These are phyloP conservation scores for Mycena albidolilacea DNA, from an alignment of 768 basidiomycete genomes.

Conservation along the genomic window DNA sequence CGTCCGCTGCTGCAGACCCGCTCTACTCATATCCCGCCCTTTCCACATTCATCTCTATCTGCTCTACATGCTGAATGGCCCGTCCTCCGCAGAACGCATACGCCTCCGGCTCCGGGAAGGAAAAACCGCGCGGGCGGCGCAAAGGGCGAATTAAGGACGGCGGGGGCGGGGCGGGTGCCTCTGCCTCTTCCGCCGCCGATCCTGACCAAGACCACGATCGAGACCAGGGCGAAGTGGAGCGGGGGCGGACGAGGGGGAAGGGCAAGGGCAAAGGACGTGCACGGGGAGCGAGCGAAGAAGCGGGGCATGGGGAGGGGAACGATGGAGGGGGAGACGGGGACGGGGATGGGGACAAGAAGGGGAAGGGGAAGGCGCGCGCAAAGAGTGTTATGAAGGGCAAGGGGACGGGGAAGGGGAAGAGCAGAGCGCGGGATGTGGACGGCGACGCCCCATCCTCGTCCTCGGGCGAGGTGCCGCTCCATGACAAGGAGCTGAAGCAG, in stretches of 20 bases:
- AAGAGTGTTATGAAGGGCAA: conserved; percentile 56
- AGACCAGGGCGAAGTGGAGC: not conserved
- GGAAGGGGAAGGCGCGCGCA: conserved; percentile 1
- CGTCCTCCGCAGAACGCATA: conserved; percentile 8
- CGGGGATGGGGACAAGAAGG: not conserved
- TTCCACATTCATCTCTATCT: too few relatives aligned
- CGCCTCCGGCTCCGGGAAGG: conserved; percentile 39
- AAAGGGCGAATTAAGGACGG: conserved; percentile 54
- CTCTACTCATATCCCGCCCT: too few relatives aligned
- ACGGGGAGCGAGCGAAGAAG: not conserved
- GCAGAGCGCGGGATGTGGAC: conserved; percentile 40
- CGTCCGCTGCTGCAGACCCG: too few relatives aligned
- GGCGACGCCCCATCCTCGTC: too few relatives aligned
- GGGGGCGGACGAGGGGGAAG: conserved; percentile 31
- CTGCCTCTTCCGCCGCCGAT: not conserved
- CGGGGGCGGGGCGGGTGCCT: conserved; percentile 27
- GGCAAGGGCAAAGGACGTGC: conserved; percentile 21
- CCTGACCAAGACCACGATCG: not conserved
- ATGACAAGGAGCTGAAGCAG: conserved; percentile 36
- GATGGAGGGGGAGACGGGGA: conserved; percentile 4
- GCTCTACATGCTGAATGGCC: too few relatives aligned
- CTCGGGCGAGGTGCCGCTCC: too few relatives aligned
- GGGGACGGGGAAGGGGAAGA: conserved; percentile 26
- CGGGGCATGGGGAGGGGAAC: conserved; percentile 47
- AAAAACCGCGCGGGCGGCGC: conserved; percentile 49